Evolutionary conservation across 2,329 filamentous ascomycete species (phyloP).

Genomic region (Calonectria crousiana): DNA sequence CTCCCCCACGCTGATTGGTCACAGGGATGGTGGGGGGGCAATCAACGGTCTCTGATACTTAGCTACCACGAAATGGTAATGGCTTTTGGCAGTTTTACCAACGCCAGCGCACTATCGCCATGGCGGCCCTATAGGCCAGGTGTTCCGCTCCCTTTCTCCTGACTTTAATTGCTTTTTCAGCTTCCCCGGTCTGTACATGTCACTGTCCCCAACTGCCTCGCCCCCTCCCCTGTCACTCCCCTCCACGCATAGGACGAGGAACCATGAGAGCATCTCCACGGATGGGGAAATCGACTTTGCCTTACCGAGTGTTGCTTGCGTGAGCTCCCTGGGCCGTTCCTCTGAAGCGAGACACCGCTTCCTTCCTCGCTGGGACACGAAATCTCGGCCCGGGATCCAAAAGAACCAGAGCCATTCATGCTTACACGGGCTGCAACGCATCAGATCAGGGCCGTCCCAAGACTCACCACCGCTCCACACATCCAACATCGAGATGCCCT

Average conservation of each 20-base stretch:
- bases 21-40: constrained; percentile 36
- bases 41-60: constrained; percentile 21
- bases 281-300: not conserved
- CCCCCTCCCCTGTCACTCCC: not conserved
- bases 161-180: not conserved
- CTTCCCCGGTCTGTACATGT: not conserved
- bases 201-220: not conserved
- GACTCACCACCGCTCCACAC: constrained; percentile 5
- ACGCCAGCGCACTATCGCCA: not conserved
- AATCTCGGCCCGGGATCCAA: not conserved
- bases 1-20: constrained; percentile 40
- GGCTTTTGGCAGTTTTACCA: constrained; percentile 5
- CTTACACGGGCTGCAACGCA: not conserved
- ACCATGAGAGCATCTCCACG: constrained; percentile 2
- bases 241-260: constrained; percentile 2
- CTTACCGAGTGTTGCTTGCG: not conserved
- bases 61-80: constrained; percentile 29
- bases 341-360: not conserved
- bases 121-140: not conserved
- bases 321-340: not conserved
- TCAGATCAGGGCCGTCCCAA: not conserved
- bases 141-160: not conserved
- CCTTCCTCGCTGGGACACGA: constrained; percentile 6
- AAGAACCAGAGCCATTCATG: not conserved
- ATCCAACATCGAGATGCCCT: not conserved